Percentiles rank a stretch among this genome's conserved stretches.
phyloP scores from a whole-genome alignment of 2,329 filamentous ascomycete species.

The Dactylellina leptospora region DNA sequence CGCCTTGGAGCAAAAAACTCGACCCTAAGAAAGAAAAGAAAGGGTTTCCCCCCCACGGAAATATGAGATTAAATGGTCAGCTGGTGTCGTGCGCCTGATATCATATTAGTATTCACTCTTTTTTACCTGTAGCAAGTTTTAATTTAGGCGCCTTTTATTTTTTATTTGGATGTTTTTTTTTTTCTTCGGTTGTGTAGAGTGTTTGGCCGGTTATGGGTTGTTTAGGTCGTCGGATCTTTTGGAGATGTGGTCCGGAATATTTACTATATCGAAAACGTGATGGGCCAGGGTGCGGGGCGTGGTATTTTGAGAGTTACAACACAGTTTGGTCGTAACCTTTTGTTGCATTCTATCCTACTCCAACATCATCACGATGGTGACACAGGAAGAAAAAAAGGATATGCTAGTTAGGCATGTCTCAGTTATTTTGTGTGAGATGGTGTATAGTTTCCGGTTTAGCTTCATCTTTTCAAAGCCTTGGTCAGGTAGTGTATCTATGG shows the following conservation, averaged over 20 bases:
- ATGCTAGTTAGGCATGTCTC: too few species aligned
- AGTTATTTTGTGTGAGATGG: too few species aligned
- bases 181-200: slow-evolving; percentile 17
- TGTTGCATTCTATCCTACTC: too few species aligned
- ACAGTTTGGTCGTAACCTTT: too few species aligned
- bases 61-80: slow-evolving; percentile 18
- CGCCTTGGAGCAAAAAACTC: neutral
- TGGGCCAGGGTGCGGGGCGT: slow-evolving; percentile 3
- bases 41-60: slow-evolving; percentile 3
- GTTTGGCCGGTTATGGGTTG: slow-evolving; percentile 10
- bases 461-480: too few species aligned
- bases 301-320: slow-evolving; percentile 42
- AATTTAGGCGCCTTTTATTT: slow-evolving; percentile 1
- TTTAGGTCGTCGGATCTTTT: slow-evolving; percentile 45
- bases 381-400: too few species aligned
- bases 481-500: too few species aligned
- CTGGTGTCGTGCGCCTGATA: slow-evolving; percentile 32
- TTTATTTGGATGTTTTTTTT: slow-evolving; percentile 13
- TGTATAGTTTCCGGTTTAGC: too few species aligned
- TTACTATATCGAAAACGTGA: slow-evolving; percentile 39
- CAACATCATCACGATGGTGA: too few species aligned
- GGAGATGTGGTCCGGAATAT: slow-evolving; percentile 53
- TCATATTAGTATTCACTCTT: neutral
- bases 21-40: neutral
- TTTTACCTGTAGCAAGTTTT: neutral